Conservation (phyloP, 2,329 filamentous ascomycete species). For the Ophiostoma pallidulum region DNA sequence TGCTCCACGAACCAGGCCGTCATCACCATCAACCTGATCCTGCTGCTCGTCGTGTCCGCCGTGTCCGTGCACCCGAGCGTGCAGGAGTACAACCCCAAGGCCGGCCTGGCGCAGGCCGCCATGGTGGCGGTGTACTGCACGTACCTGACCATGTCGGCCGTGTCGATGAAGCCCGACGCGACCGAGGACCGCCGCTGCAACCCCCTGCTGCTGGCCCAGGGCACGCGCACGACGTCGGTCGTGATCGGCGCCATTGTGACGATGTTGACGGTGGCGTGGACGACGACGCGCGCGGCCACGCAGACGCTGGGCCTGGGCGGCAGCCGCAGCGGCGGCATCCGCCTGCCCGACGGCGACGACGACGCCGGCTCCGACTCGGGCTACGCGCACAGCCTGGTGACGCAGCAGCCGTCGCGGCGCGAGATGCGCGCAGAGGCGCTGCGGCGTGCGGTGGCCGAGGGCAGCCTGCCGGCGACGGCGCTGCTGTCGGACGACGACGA, state of each 20-base stretch:
- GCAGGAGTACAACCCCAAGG: slow-evolving; percentile 86
- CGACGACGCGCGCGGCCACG: slow-evolving; percentile 89
- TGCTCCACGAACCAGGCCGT: slow-evolving; percentile 96
- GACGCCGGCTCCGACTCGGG: slow-evolving; percentile 13
- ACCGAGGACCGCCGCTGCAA: slow-evolving; percentile 89
- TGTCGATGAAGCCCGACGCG: slow-evolving; percentile 95
- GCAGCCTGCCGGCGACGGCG: slow-evolving; percentile 83
- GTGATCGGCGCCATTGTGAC: slow-evolving; percentile 91
- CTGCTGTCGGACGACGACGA: slow-evolving; percentile 64
- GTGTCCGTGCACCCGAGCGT: slow-evolving; percentile 84
- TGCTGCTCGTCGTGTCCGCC: slow-evolving; percentile 70
- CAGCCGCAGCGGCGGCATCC: slow-evolving; percentile 47
- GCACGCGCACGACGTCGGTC: slow-evolving; percentile 81
- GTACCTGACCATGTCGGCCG: slow-evolving; percentile 94
- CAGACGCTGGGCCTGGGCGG: slow-evolving; percentile 70
- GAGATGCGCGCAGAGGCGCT: slow-evolving; percentile 92
- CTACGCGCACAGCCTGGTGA: slow-evolving; percentile 63
- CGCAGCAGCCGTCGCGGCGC: slow-evolving; percentile 72
- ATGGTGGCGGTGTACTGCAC: slow-evolving; percentile 98
- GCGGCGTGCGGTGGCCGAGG: slow-evolving; percentile 83
- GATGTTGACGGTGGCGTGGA: slow-evolving; percentile 95
- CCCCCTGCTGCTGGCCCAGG: slow-evolving; percentile 74
- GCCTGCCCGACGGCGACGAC: slow-evolving; percentile 59
- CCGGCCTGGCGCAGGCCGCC: slow-evolving; percentile 90
- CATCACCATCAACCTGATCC: slow-evolving; percentile 84